These are phyloP conservation scores for Vachellia pachyceras DNA, from an alignment of 306 rosid species.

Conservation along the genomic window DNA sequence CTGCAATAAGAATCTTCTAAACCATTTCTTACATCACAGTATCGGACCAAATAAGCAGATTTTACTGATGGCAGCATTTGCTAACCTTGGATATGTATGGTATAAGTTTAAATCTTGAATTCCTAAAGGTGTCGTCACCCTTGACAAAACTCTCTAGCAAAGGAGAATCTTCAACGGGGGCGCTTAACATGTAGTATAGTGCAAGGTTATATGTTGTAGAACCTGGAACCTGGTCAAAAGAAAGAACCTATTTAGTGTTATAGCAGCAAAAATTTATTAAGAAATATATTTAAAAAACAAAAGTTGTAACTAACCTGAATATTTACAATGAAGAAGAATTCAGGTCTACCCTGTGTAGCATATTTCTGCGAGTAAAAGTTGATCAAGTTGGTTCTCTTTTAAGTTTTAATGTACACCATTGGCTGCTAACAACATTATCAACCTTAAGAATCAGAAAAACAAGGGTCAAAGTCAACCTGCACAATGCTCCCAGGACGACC, in stretches of 20 bases:
- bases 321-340: constrained; percentile 89
- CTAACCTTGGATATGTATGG: constrained; percentile 93
- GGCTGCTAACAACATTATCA: constrained; percentile 39
- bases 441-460: constrained; percentile 35
- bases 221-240: constrained; percentile 76
- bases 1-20: neutral
- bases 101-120: constrained; percentile 94
- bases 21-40: neutral
- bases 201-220: constrained; percentile 75
- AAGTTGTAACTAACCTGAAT: constrained; percentile 63
- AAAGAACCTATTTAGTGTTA: constrained; percentile 25
- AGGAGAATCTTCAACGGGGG: constrained; percentile 76
- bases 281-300: constrained; percentile 9
- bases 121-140: constrained; percentile 83
- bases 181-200: constrained; percentile 79
- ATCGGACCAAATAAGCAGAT: constrained; percentile 26
- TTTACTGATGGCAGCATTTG: neutral
- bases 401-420: constrained; percentile 11
- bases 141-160: constrained; percentile 72
- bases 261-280: constrained; percentile 5
- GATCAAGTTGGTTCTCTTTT: constrained; percentile 34
- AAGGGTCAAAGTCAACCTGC: constrained; percentile 60
- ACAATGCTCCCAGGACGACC: constrained; percentile 82
- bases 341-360: constrained; percentile 78
- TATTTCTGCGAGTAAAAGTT: constrained; percentile 61